These are phyloP conservation scores for Pseudonitzschia multistriata DNA, from an alignment of 108 stramenopile genomes.

Conservation along the genomic window DNA sequence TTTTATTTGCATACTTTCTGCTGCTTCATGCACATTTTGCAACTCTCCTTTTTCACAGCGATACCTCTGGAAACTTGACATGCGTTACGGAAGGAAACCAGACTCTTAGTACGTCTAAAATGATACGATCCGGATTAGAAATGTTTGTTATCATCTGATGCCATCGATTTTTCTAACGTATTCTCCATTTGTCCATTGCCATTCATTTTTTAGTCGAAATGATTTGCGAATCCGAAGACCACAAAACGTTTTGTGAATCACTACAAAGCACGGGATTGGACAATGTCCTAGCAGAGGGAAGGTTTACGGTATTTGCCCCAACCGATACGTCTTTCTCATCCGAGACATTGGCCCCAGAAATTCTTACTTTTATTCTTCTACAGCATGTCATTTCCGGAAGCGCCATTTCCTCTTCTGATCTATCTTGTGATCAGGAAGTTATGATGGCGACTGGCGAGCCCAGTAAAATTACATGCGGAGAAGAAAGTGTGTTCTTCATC, in stretches of 20 bases:
- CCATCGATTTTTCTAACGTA: background rate
- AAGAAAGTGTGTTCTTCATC: slow-evolving; percentile 1
- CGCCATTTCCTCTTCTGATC: slow-evolving; percentile 3
- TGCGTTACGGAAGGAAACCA: too few relatives aligned
- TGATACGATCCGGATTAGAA: background rate
- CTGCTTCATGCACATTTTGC: too few relatives aligned
- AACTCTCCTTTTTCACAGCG: too few relatives aligned
- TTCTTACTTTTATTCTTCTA: slow-evolving; percentile 20
- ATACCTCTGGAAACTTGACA: too few relatives aligned
- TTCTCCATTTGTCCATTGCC: background rate
- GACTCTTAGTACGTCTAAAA: background rate
- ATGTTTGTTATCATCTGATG: background rate
- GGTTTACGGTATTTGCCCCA: slow-evolving; percentile 37
- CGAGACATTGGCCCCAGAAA: background rate
- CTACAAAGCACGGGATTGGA: background rate
- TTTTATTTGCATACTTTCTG: too few relatives aligned
- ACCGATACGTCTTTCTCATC: slow-evolving; percentile 43
- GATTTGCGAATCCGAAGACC: background rate
- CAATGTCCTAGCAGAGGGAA: background rate
- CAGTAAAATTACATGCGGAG: slow-evolving; percentile 12
- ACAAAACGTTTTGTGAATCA: background rate
- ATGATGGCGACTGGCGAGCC: slow-evolving; percentile 35
- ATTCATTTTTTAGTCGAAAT: slow-evolving; percentile 5
- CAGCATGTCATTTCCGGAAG: slow-evolving; percentile 11
- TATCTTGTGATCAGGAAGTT: slow-evolving; percentile 7